These are phyloP conservation scores for Didymella glomerata DNA, from an alignment of 2,329 filamentous ascomycete genomes.

Conservation along the genomic window DNA sequence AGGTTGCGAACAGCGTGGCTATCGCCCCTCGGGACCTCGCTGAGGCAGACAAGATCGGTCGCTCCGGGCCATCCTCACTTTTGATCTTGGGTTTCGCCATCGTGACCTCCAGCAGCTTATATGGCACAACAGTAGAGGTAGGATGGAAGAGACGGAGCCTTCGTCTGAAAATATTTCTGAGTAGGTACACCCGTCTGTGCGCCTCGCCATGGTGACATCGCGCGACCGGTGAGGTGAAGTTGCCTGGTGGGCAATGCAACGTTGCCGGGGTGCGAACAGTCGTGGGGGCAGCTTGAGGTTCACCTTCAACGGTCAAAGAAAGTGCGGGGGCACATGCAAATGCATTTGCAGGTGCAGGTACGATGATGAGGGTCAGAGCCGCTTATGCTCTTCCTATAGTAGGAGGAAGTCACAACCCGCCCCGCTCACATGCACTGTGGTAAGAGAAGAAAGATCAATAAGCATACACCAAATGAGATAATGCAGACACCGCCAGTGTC, in stretches of 20 bases:
- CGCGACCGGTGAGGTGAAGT: constrained; percentile 9
- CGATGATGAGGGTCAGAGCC: not conserved
- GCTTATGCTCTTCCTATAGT: not conserved
- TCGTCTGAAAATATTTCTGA: not conserved
- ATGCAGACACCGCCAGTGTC: not conserved
- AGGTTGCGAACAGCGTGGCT: not conserved
- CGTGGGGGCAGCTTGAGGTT: not conserved
- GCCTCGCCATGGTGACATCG: constrained; percentile 2
- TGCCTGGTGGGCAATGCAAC: not conserved
- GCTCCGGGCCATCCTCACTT: constrained; percentile 19
- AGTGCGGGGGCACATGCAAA: not conserved
- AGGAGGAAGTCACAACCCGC: not conserved
- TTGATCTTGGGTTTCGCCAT: constrained; percentile 22
- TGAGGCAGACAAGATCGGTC: not conserved
- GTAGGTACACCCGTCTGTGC: not conserved
- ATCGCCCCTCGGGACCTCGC: not conserved
- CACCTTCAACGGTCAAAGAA: not conserved
- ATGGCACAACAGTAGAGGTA: constrained; percentile 5
- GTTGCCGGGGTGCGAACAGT: not conserved
- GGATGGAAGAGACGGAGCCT: not conserved
- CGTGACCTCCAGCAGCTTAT: not conserved
- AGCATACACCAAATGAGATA: not conserved
- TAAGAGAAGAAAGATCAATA: not conserved
- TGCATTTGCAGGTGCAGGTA: not conserved
- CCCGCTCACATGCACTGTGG: not conserved